phyloP scores from a whole-genome alignment of 257 asterid species.

The Paulownia fortunei region DNA sequence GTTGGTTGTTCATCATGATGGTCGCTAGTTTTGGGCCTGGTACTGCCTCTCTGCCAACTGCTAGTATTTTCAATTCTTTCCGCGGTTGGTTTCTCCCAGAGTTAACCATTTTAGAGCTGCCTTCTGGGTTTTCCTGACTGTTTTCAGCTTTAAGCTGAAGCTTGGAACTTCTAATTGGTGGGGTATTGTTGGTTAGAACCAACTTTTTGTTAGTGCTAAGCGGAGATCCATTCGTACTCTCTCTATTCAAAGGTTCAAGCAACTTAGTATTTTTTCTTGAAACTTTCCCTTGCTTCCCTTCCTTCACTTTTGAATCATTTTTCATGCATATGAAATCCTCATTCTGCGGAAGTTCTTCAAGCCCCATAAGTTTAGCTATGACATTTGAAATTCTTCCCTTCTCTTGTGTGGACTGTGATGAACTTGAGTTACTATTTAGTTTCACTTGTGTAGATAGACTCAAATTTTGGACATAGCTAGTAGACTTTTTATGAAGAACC shows the following conservation, averaged over 20 bases:
- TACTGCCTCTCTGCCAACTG: slow-evolving; percentile 25
- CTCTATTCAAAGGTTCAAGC: slow-evolving; percentile 30
- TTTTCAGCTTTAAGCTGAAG: slow-evolving; percentile 40
- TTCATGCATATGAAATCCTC: slow-evolving; percentile 33
- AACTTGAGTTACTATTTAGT: slow-evolving; percentile 35
- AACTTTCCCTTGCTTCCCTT: slow-evolving; percentile 29
- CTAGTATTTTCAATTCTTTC: slow-evolving; percentile 38
- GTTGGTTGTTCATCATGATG: slow-evolving; percentile 35
- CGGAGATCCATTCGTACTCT: slow-evolving; percentile 24
- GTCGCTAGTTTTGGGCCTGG: slow-evolving; percentile 27
- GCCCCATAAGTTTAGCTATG: slow-evolving; percentile 94
- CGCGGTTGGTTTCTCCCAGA: slow-evolving; percentile 36
- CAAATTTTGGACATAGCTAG: slow-evolving; percentile 57
- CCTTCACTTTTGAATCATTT: slow-evolving; percentile 38
- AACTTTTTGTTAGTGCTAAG: slow-evolving; percentile 28
- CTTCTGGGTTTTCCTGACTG: slow-evolving; percentile 33
- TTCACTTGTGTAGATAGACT: slow-evolving; percentile 34
- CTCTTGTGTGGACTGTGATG: slow-evolving; percentile 46
- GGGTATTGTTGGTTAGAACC: slow-evolving; percentile 14
- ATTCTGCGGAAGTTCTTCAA: slow-evolving; percentile 66
- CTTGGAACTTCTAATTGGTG: slow-evolving; percentile 39
- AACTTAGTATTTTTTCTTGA: slow-evolving; percentile 29
- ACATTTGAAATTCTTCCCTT: slow-evolving; percentile 84
- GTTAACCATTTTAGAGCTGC: slow-evolving; percentile 30
- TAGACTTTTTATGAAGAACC: slow-evolving; percentile 55